Conservation (phyloP, 1,139 yeast species). For the Wickerhamiella infanticola region DNA sequence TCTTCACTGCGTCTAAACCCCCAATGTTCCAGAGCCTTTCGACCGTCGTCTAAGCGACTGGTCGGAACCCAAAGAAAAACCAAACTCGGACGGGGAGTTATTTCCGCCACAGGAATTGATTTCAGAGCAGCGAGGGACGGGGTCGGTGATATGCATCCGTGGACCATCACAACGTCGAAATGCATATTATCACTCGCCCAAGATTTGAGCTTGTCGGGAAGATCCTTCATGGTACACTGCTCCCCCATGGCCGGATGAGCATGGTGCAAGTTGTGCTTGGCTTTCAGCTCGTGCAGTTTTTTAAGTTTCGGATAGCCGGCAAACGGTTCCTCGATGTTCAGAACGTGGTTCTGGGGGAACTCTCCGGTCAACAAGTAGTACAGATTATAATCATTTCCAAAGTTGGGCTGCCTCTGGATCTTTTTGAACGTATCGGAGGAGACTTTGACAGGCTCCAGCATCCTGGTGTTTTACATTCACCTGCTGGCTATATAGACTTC, state of each 20-base stretch:
- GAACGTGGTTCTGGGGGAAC: conserved; percentile 46
- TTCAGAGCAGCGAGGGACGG: conserved; percentile 32
- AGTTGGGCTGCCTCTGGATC: conserved; percentile 14
- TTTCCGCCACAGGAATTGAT: conserved; percentile 50
- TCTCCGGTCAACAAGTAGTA: conserved; percentile 44
- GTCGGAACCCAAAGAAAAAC: conserved; percentile 69
- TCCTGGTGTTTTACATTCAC: too few relatives aligned
- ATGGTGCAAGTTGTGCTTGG: conserved; percentile 32
- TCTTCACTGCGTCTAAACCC: conserved; percentile 85
- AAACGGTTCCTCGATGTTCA: conserved; percentile 48
- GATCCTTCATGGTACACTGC: conserved; percentile 35
- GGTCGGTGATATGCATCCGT: conserved; percentile 48
- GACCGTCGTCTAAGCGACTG: conserved; percentile 41
- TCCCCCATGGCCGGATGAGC: conserved; percentile 55
- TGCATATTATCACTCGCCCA: conserved; percentile 50
- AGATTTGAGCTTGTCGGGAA: conserved; percentile 36
- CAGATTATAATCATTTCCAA: conserved; percentile 55
- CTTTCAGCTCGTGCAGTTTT: conserved; percentile 47
- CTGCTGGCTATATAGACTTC: too few relatives aligned
- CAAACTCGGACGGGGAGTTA: conserved; percentile 76
- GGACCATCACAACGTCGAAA: conserved; percentile 86
- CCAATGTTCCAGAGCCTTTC: conserved; percentile 39
- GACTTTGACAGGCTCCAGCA: background rate
- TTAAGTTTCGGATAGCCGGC: conserved; percentile 80
- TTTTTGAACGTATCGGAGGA: background rate